Percentiles rank a stretch among this genome's conserved stretches.
Conservation (phyloP, 2,329 filamentous ascomycete species). For the Botrytis sinoallii region DNA sequence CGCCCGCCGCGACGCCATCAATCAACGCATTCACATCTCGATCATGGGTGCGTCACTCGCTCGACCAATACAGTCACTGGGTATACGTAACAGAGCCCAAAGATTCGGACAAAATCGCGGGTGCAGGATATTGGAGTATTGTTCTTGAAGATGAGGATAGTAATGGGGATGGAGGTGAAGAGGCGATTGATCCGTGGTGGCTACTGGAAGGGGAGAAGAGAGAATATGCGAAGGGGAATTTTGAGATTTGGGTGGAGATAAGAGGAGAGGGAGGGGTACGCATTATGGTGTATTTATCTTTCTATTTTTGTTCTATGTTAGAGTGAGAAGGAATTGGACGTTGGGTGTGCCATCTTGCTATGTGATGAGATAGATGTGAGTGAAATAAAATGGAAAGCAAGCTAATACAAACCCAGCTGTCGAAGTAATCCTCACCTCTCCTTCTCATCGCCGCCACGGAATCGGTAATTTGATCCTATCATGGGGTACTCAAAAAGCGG, state of each 20-base stretch:
- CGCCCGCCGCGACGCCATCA: background rate
- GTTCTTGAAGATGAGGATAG: background rate
- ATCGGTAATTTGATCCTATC: background rate
- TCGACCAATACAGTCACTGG: background rate
- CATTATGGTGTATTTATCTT: background rate
- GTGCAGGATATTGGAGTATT: background rate
- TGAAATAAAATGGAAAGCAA: too few relatives aligned
- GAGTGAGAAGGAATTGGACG: too few relatives aligned
- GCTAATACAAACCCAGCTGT: too few relatives aligned
- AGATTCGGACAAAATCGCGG: background rate
- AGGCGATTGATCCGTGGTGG: too few relatives aligned
- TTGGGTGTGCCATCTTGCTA: too few relatives aligned
- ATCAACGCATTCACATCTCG: background rate
- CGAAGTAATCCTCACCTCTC: background rate
- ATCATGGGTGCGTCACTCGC: background rate
- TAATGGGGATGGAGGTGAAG: too few relatives aligned
- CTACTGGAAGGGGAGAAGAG: too few relatives aligned
- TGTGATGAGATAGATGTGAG: too few relatives aligned
- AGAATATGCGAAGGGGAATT: background rate
- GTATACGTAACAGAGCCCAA: accelerated
- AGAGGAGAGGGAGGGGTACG: background rate
- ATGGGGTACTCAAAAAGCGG: background rate
- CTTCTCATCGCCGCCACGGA: background rate
- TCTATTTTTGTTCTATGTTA: too few relatives aligned
- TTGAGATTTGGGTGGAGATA: background rate